Evolutionary conservation across 495 filamentous ascomycete genomes (phyloP).

Genomic region (Lepraria neglecta): DNA sequence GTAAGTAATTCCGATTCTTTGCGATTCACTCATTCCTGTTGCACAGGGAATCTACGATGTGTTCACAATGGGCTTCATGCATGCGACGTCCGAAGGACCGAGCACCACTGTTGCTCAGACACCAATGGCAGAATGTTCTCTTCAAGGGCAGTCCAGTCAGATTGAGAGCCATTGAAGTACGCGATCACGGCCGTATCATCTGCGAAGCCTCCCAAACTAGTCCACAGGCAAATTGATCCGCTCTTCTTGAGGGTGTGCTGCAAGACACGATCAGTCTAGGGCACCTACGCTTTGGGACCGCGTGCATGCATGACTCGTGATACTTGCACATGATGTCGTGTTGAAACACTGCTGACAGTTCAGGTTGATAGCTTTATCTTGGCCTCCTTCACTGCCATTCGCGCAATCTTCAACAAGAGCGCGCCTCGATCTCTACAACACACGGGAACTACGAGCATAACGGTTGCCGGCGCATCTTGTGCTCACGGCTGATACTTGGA

Average conservation of each 20-base stretch:
- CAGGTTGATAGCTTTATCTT: not conserved
- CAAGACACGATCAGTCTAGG: constrained; percentile 14
- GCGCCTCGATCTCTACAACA: not conserved
- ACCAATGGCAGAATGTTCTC: not conserved
- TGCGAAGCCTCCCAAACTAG: not conserved
- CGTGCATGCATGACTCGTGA: constrained; percentile 23
- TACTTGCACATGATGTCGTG: constrained; percentile 20
- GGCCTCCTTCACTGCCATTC: not conserved
- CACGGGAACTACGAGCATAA: not conserved
- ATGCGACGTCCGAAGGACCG: not conserved
- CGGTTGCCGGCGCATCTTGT: not conserved
- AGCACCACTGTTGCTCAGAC: not conserved
- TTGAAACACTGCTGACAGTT: constrained; percentile 16
- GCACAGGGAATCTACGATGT: not conserved
- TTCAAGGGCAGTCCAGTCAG: not conserved
- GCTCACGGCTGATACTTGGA: not conserved
- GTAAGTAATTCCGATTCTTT: constrained; percentile 2
- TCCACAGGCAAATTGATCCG: not conserved
- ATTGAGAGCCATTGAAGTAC: not conserved
- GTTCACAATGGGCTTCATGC: constrained; percentile 1
- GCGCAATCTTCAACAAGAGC: not conserved
- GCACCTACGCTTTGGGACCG: constrained; percentile 2
- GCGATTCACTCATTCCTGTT: not conserved
- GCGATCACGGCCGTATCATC: not conserved
- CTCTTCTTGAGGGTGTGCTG: constrained; percentile 3